Evolutionary conservation across 805 yeast species (phyloP).

Genomic region (Jamesozyma lodderae): DNA sequence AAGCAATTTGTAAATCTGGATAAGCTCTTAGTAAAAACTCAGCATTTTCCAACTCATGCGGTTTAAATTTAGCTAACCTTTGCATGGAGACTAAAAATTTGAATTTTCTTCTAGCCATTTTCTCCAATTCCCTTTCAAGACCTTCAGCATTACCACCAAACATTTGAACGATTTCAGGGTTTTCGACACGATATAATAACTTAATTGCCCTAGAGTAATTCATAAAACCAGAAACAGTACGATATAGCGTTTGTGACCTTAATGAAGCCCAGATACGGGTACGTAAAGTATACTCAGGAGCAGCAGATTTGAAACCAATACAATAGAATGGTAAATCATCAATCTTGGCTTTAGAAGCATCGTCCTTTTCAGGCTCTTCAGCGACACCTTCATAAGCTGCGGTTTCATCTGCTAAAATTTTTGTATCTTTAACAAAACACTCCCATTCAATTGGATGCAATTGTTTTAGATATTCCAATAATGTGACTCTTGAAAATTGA

Average conservation of each 20-base stretch:
- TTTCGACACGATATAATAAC: constrained; percentile 85
- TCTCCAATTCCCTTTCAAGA: constrained; percentile 85
- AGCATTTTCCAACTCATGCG: constrained; percentile 69
- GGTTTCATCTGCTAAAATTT: constrained; percentile 87
- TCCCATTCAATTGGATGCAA: constrained; percentile 97
- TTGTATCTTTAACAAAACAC: constrained; percentile 92
- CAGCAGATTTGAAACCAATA: constrained; percentile 94
- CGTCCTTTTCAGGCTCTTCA: constrained; percentile 45
- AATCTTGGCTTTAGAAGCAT: constrained; percentile 65
- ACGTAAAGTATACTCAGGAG: constrained; percentile 91
- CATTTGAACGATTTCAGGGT: constrained; percentile 92
- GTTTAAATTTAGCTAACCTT: constrained; percentile 59
- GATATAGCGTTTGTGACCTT: constrained; percentile 90
- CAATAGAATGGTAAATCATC: constrained; percentile 91
- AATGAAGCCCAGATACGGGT: constrained; percentile 98
- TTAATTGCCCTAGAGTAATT: constrained; percentile 95
- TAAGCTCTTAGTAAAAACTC: constrained; percentile 74
- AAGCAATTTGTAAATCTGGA: constrained; percentile 83
- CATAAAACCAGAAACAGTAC: constrained; percentile 98
- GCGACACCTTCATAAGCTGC: constrained; percentile 52
- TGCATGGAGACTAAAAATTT: constrained; percentile 80
- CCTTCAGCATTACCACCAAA: constrained; percentile 98
- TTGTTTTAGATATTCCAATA: constrained; percentile 88
- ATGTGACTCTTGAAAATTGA: constrained; percentile 87
- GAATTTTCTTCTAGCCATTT: constrained; percentile 77